A percentile compares a stretch with the other conserved stretches of the same genome.
Conservation (phyloP, 2,329 filamentous ascomycete genomes). For the Rutstroemia sp. region DNA sequence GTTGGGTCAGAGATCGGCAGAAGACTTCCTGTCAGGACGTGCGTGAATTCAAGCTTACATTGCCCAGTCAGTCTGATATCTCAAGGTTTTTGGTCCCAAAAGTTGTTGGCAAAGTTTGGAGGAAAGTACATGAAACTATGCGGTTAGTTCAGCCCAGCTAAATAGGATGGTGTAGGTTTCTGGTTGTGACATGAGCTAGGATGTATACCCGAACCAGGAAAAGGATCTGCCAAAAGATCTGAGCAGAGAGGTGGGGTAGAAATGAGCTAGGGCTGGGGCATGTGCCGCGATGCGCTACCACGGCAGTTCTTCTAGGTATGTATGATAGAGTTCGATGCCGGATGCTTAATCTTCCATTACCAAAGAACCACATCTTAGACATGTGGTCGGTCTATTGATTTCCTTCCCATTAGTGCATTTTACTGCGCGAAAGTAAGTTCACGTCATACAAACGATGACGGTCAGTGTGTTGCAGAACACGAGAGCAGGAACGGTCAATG, state of each 20-base stretch:
- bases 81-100: not conserved
- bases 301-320: not conserved
- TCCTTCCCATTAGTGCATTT: not conserved
- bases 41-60: not conserved
- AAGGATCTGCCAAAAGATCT: not conserved
- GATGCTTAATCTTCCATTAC: not conserved
- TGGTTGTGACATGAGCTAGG: not conserved
- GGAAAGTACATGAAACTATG: not conserved
- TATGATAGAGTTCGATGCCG: too few relatives aligned
- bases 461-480: not conserved
- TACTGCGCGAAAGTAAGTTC: not conserved
- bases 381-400: not conserved
- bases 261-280: not conserved
- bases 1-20: not conserved
- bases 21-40: not conserved
- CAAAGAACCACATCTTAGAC: not conserved
- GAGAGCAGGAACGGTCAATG: not conserved
- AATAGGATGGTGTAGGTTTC: not conserved
- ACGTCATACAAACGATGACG: not conserved
- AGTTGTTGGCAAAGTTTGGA: too few relatives aligned
- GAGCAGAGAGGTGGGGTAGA: not conserved
- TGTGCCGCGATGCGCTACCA: not conserved
- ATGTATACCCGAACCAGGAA: not conserved
- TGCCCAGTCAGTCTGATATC: not conserved
- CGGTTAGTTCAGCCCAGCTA: not conserved